Percentiles rank a stretch among this genome's conserved stretches.
Conservation (phyloP, 1,284 basidiomycete genomes). For the Rhodotorula sp. region DNA sequence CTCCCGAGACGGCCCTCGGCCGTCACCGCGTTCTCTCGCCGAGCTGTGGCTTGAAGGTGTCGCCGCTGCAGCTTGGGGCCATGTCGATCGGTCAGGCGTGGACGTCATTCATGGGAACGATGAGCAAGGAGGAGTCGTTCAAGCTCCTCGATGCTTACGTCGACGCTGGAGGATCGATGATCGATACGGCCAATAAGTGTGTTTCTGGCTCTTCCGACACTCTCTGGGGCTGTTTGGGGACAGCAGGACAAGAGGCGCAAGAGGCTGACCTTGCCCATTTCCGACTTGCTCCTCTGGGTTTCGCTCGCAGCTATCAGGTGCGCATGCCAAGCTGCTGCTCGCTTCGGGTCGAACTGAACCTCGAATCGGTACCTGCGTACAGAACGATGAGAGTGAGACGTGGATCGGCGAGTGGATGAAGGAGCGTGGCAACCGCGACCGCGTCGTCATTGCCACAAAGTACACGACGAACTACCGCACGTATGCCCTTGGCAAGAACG, state of each 20-base stretch:
- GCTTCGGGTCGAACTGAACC: too few species aligned
- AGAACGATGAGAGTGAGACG: conserved; percentile 58
- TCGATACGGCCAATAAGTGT: conserved; percentile 41
- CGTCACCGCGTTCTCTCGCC: too few species aligned
- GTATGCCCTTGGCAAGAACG: conserved; percentile 45
- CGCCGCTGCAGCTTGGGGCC: too few species aligned
- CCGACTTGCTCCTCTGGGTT: too few species aligned
- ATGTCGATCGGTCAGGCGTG: too few species aligned
- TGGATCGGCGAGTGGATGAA: conserved; percentile 65
- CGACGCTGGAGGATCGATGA: conserved; percentile 49
- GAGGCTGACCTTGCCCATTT: background rate
- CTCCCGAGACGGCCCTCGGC: too few species aligned
- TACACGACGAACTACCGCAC: conserved; percentile 41
- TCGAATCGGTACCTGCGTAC: background rate
- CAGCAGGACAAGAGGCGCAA: background rate
- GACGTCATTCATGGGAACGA: too few species aligned
- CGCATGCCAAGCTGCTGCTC: too few species aligned
- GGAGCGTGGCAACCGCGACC: conserved; percentile 58
- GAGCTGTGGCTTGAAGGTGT: too few species aligned
- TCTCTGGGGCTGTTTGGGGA: too few species aligned
- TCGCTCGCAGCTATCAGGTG: background rate
- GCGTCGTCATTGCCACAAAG: conserved; percentile 53
- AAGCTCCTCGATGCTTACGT: conserved; percentile 58
- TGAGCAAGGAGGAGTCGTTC: conserved; percentile 54
- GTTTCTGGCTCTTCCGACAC: background rate